Evolutionary conservation across 2,329 filamentous ascomycete genomes (phyloP), one percentile per base, ranked within the genome.

Genomic region (Furcasterigmium furcatum): DNA sequence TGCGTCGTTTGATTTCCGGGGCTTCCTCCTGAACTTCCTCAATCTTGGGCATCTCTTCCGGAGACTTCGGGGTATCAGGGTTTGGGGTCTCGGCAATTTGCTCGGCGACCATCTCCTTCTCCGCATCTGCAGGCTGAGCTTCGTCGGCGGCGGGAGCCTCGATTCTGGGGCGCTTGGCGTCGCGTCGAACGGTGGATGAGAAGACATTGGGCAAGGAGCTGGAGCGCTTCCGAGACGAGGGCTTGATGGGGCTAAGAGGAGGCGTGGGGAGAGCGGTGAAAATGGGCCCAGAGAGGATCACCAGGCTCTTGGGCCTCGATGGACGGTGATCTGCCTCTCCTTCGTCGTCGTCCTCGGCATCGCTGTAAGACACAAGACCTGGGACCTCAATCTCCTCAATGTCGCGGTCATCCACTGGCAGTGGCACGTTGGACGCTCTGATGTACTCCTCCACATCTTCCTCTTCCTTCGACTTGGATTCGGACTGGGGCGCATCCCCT

Each of bases 361-460:
- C 83, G 46, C 74, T 80, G 52, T 82, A 76, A 12, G 63, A 64
- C 1, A 77, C 80, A 5, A 90, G 72, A 0, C 86, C 87, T 4
- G 87, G 87, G 38, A 90, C 78, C 57, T 94, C 87, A 35, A 95
- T 94, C 60, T 95, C 89, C 38, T 85, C 77, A 8, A 92, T 68
- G 58, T 95, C 89, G 40, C 82, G 76, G 29, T 80, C 73, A 20
- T 73, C 73, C 34, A 84, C 70, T 0, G 88, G 88, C 9, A 94
- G 68, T n/a, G 88, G 82, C 50, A 91, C 77, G 34, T 74, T 72
- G 7, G 80, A 76, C 9, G 84, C 76, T 44, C 60, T 68, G 62
- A 66, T 59, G 48, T 66, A 62, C 38, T 72, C 66, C 1, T 45
- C 47, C 4, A 43, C 12, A 9, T 43, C 43, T 9, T 48, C 45